A percentile compares a stretch with the other conserved stretches of the same genome.
phyloP scores from a whole-genome alignment of 495 filamentous ascomycete species.

The Aspergillus baeticus region DNA sequence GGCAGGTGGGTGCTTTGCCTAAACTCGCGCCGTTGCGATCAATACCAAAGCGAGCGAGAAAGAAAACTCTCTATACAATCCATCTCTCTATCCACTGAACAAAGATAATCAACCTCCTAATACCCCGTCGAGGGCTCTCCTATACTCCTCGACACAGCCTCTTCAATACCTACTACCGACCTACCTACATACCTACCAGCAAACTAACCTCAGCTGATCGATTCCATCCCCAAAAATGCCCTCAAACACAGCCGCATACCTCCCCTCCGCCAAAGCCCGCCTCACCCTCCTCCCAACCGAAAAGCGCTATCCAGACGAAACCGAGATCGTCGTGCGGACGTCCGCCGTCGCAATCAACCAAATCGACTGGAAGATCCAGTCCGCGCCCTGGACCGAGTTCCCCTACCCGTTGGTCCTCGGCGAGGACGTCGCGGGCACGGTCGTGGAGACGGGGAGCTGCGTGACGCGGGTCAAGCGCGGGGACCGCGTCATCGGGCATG shows the following conservation, averaged over 20 bases:
- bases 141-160: no score
- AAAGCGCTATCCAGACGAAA: background rate
- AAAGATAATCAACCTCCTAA: no score
- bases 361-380: background rate
- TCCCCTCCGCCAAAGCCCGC: background rate
- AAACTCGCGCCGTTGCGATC: no score
- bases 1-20: no score
- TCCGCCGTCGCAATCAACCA: background rate
- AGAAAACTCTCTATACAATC: no score
- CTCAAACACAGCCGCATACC: background rate
- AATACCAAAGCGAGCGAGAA: no score
- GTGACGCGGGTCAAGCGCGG: constrained; percentile 23
- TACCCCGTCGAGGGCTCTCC: no score
- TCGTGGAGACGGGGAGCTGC: constrained; percentile 28
- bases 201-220: no score
- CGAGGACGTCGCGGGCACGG: constrained; percentile 39
- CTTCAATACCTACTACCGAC: no score
- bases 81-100: no score
- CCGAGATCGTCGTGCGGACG: background rate
- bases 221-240: background rate
- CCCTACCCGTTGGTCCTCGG: constrained; percentile 31
- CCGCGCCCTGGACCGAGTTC: background rate
- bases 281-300: background rate
- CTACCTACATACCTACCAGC: no score
- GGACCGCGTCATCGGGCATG: constrained; percentile 25